Evolutionary conservation across 2,329 filamentous ascomycete genomes (phyloP), one percentile per base, ranked within the genome.

Genomic region (Rutstroemia sp.): DNA sequence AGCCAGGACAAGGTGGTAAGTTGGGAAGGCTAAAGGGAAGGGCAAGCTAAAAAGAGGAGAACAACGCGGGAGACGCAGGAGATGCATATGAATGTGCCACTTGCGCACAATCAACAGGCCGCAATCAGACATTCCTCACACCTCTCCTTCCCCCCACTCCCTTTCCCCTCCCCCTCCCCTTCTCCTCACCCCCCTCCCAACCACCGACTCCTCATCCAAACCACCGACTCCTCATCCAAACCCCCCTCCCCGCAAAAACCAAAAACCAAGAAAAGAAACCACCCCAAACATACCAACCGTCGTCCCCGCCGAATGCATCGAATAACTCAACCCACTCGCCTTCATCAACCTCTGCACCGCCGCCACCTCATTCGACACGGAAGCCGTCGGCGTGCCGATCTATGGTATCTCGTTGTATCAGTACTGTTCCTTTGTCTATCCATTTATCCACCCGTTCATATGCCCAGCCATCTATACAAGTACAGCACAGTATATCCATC

Each of bases 301-400:
- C 0, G 92, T 96, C 12, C 92, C 94, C 2, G 91, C 92, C 25
- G 89, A 92, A 73, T 97, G 92, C 90, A 97, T 94, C 48, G 81
- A 85, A 70, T 92, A 92, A 62, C 83, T 85, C 61, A 97, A 72
- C 2, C 90, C 90, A 64, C 87, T 94, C 54, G 82, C 83, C 72
- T 87, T 84, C 66, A 99, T 79, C 38, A 97, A 78, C 57, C 86
- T 83, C 75, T 97, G 92, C 39, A 97, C 90, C 61, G 88, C 85
- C 37, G 92, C 92, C 30, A 99, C 85, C 70, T 97, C 88, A 63
- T 86, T 82, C 4, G 89, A 87, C 16, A 92, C 87, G 2, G 88
- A 91, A 52, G 83, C 79, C 42, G 74, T 85, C 49, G 83, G 84
- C 18, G 92, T 96, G 60, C 94, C 92, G 60, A 97, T 80, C 86